Base-by-base conservation (phyloP, 2,329 filamentous ascomycete species). In the Claviceps fusiformis region DNA sequence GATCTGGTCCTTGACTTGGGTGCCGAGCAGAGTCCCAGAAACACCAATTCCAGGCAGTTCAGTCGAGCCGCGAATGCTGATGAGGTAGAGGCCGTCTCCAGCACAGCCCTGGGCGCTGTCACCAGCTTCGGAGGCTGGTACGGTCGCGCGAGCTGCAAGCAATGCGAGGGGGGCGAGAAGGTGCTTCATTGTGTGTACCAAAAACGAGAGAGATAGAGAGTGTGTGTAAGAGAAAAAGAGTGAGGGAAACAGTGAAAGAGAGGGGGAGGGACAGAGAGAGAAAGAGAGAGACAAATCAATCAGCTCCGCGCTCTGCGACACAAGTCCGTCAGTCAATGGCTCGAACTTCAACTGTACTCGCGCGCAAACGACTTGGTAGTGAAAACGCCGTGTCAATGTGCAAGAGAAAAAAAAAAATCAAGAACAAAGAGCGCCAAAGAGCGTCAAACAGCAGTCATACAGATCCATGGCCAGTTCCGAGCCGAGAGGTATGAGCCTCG, bases 11-110 rank as follows among this genome's bases (percentile, higher is more conserved):
- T 64, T 63, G 39, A 73, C 62, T n/a, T 61, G 58, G 24, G 65
- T 57, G 9, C 70, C 69, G 29, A 57, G 31, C 17, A 73, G 54
- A 15, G 54, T 57, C 27, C 68, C 70, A 15, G 67, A 65, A 48
- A 60, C 59, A 43, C 72, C 72, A 3, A 64, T 41, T 35, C 71
- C 71, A 9, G 60, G 50, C 5, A 61, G 49, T 59, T 74, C 72
- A 27, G 44, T 56, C 19, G 68, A 71, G 48, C 71, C 72, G 45
- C 72, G 68, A 15, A 70, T 68, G 53, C 69, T 68, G 55, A 74
- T 61, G 53, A 74, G 63, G 64, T 72, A 69, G 31, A 73, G 61
- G 49, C 71, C 70, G 49, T 70, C 69, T 44, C 64, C 59, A 45
- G 65, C 63, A 63, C 71, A 73, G 53, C 58, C 61, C 47, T 63